Conservation (phyloP, 2,329 filamentous ascomycete species). For the Paraphaeosphaeria sporulosa region DNA sequence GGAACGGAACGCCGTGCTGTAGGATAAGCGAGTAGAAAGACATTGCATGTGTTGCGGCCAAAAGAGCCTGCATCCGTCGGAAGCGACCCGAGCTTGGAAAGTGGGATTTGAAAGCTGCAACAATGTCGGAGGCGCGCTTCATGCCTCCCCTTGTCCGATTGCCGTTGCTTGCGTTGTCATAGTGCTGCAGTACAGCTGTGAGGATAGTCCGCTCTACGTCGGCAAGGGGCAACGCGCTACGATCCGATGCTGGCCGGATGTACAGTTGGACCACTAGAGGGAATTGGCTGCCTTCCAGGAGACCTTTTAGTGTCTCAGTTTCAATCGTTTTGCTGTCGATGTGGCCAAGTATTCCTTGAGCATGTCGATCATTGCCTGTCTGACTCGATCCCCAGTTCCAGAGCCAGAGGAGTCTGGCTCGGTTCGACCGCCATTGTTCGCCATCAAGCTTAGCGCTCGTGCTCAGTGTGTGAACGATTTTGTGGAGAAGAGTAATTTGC, state of each 20-base stretch:
- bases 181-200: conserved; percentile 71
- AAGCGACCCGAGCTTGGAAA: conserved; percentile 62
- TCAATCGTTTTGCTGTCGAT: conserved; percentile 70
- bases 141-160: conserved; percentile 78
- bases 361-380: conserved; percentile 46
- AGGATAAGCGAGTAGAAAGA: conserved; percentile 80
- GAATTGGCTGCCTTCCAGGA: conserved; percentile 71
- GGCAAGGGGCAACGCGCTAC: conserved; percentile 59
- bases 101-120: conserved; percentile 69
- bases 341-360: conserved; percentile 63
- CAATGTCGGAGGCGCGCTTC: conserved; percentile 70
- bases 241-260: conserved; percentile 64
- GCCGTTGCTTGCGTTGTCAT: conserved; percentile 83
- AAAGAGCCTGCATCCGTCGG: conserved; percentile 67
- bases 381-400: conserved; percentile 71
- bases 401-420: conserved; percentile 75
- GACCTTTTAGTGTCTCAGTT: conserved; percentile 72
- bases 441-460: conserved; percentile 67
- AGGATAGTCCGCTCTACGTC: conserved; percentile 68
- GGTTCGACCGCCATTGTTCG: conserved; percentile 56
- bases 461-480: conserved; percentile 64
- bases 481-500: conserved; percentile 67
- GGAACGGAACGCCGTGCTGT: conserved; percentile 81
- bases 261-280: conserved; percentile 64
- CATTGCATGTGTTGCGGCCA: conserved; percentile 76